Evolutionary conservation across 768 basidiomycete species (phyloP), one percentile per base, ranked within the genome.

Genomic region (Lanmaoa rubissima): DNA sequence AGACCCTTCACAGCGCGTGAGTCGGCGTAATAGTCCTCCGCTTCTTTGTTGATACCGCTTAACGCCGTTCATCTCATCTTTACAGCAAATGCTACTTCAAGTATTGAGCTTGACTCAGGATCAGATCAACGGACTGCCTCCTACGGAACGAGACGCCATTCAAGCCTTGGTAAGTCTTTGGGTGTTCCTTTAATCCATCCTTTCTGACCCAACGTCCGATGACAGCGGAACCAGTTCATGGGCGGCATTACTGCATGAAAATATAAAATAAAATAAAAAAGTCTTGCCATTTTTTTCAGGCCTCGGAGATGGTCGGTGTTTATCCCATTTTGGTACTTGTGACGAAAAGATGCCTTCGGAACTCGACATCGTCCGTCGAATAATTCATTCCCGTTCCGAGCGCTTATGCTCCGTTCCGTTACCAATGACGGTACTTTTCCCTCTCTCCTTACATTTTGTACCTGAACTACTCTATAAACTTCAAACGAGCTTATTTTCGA

Each of bases 101-200:
- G 94, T 98, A 0, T 75, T 98, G 34, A 82, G 79, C 58, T 71
- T 98, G 67, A 87, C 88, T 1, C 85, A 79, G 45, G 92, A 90
- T 44, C 93, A 96, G 70, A 90, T 98, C 59, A 86, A 85, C 46
- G 82, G 82, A 9, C 74, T 97, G 48, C 90, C 92, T 31, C 87
- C 90, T 5, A 78, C 80, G 2, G 93, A 96, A 64, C 80, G 88
- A 35, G 80, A 82, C 0, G 87, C 92, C 12, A 92, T 98, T 31
- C 79, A 90, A 71, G 85, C 88, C 69, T 69, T 96, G 70, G 92
- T 94, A 54, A 76, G 61, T 76, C 73, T 68, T 6, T 4, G 4
- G 5, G 32, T 17, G 12, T 10, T 9, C 5, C 2, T 21, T 10
- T 46, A 21, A 16, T 16, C n/a, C 16, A 1, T 16, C 14, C 40